Base-by-base conservation (phyloP, 2,329 filamentous ascomycete genomes). In the Colletotrichum chlorophyti region DNA sequence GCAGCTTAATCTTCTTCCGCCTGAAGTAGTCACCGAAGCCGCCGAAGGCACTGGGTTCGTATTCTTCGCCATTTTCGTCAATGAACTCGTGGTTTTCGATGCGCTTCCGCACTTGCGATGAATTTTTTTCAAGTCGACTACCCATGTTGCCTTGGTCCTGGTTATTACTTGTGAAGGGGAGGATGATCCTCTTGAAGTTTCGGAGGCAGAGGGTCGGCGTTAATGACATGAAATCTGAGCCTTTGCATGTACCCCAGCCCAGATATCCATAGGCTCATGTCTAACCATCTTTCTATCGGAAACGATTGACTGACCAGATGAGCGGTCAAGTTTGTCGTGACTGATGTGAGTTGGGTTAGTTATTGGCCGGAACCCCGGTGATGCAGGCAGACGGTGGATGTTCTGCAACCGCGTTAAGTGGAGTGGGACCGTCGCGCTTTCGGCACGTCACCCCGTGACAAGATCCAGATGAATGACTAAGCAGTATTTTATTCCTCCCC, bases 1-100 rank as follows among this genome's bases (percentile, higher is more conserved):
- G 95, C 4, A 99, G 83, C 71, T 99, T 99, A 73, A 97, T 87
- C 80, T 96, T 97, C 79, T 99, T 99, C 53, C 93, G 88, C 46
- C 93, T 84, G 71, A 97, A 96, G 73, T 98, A 99, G 69, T 98
- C 94, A 21, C 81, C 76, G 68, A 98, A 96, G 8, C 93, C 94
- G 23, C 92, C 91, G 73, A 98, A 99, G 49, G 84, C 85, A 62
- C 93, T 97, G 2, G 82, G 85, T 58, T 89, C 87, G 72, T 99
- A 99, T 72, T 99, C 96, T 57, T 98, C 94, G 55, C 95, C 94
- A 21, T 84, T 83, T 70, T 97, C 52, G 68, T 90, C 83, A 2
- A 88, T 80, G 71, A 97, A 98, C 2, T 81, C 83, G 74, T 97
- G 86, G 14, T 68, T 69, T 52, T 86, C 81, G 61, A 89, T 86